phyloP scores from a whole-genome alignment of 345 rosid species.

The Kandelia obovata region DNA sequence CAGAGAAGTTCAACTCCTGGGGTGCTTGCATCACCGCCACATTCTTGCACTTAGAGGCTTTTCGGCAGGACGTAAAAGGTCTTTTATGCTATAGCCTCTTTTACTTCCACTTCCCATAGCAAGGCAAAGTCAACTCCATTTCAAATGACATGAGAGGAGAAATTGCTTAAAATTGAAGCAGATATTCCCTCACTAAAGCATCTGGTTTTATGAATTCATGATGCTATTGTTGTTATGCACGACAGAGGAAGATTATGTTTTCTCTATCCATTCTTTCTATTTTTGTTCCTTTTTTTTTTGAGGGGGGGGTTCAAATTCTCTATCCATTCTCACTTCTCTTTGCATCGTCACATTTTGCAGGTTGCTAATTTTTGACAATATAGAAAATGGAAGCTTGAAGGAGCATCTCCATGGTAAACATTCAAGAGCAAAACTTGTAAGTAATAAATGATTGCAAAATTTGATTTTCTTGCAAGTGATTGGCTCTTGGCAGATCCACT shows the following conservation, averaged over 20 bases:
- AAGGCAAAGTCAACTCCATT: not conserved
- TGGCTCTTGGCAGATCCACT: conserved; percentile 71
- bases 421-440: conserved; percentile 2
- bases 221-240: no score
- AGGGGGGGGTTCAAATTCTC: no score
- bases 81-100: conserved; percentile 21
- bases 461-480: conserved; percentile 3
- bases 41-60: conserved; percentile 83
- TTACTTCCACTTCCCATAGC: no score
- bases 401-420: conserved; percentile 77
- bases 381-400: conserved; percentile 87
- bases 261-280: not conserved
- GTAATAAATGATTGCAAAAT: not conserved
- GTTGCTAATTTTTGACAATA: conserved; percentile 67
- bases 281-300: not conserved
- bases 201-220: no score
- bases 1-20: conserved; percentile 68
- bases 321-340: not conserved
- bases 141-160: not conserved
- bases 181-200: no score
- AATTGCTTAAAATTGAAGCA: not conserved
- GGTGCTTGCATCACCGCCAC: conserved; percentile 87
- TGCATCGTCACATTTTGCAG: conserved; percentile 35
- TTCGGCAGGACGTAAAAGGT: conserved; percentile 67
- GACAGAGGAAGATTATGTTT: not conserved